phyloP scores from a whole-genome alignment of 2,329 filamentous ascomycete genomes.

The Geosmithia putterillii region DNA sequence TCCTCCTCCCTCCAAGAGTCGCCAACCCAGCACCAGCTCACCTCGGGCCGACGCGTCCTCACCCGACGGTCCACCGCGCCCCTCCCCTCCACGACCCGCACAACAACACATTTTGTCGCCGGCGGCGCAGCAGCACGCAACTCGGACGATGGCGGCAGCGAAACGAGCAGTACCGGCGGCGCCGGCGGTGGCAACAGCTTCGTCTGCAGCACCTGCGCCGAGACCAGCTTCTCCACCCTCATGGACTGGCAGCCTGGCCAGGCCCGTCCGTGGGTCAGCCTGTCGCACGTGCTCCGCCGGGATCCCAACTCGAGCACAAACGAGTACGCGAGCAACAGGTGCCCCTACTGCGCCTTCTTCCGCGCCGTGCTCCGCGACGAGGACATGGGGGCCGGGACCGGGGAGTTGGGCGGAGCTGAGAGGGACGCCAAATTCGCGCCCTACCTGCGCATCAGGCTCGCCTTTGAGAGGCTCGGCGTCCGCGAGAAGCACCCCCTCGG shows the following conservation, averaged over 20 bases:
- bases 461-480: slow-evolving; percentile 23
- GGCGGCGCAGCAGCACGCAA: not conserved
- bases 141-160: not conserved
- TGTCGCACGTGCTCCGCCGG: slow-evolving; percentile 15
- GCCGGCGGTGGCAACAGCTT: slow-evolving; percentile 2
- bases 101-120: not conserved
- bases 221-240: slow-evolving; percentile 21
- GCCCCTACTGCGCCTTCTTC: slow-evolving; percentile 26
- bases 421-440: slow-evolving; percentile 21
- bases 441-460: slow-evolving; percentile 23
- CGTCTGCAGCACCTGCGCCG: slow-evolving; percentile 17
- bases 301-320: too few species aligned
- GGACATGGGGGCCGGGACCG: not conserved
- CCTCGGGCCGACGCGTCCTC: slow-evolving; percentile 9
- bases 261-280: slow-evolving; percentile 20
- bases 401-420: slow-evolving; percentile 1
- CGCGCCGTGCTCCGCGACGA: slow-evolving; percentile 16
- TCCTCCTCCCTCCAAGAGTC: slow-evolving; percentile 3
- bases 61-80: not conserved
- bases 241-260: slow-evolving; percentile 22
- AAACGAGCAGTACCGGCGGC: not conserved
- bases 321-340: slow-evolving; percentile 5
- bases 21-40: slow-evolving; percentile 18
- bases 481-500: slow-evolving; percentile 22
- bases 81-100: not conserved